Percentiles rank a stretch among this genome's conserved stretches.
phyloP scores from a whole-genome alignment of 331 rosid genomes.

The Quercus tomentella region DNA sequence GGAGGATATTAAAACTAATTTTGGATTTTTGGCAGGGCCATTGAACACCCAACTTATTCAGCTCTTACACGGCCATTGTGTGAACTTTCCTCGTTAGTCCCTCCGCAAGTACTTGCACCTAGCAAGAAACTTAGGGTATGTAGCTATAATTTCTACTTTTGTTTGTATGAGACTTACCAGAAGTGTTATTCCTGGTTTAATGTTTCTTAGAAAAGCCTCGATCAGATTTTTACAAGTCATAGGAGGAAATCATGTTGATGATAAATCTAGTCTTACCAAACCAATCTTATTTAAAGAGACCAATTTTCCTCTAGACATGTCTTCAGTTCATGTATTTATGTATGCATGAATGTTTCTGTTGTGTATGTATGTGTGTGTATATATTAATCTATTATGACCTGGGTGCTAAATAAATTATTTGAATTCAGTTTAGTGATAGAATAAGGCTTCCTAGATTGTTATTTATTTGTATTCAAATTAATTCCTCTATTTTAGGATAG shows the following conservation, averaged over 20 bases:
- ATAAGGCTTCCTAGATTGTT: too few species aligned
- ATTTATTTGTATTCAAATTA: too few species aligned
- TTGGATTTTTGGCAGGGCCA: constrained; percentile 46
- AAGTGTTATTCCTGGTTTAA: background rate
- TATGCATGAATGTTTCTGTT: too few species aligned
- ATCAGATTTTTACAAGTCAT: background rate
- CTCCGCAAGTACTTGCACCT: constrained; percentile 85
- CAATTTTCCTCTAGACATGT: too few species aligned
- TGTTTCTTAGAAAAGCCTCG: background rate
- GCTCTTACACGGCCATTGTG: constrained; percentile 98
- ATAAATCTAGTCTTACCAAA: background rate
- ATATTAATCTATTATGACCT: too few species aligned
- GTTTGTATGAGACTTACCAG: background rate
- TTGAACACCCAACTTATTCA: constrained; percentile 87
- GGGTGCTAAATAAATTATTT: too few species aligned
- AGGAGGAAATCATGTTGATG: background rate
- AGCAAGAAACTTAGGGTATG: constrained; percentile 94
- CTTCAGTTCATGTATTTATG: too few species aligned
- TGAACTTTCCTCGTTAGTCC: constrained; percentile 88
- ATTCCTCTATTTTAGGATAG: too few species aligned
- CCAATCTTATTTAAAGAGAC: background rate
- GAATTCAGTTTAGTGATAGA: too few species aligned
- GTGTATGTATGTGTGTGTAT: too few species aligned
- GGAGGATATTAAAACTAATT: background rate
- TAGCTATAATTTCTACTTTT: constrained; percentile 8